phyloP scores from a whole-genome alignment of 164 flowering plant species.

The Annona cherimola region DNA sequence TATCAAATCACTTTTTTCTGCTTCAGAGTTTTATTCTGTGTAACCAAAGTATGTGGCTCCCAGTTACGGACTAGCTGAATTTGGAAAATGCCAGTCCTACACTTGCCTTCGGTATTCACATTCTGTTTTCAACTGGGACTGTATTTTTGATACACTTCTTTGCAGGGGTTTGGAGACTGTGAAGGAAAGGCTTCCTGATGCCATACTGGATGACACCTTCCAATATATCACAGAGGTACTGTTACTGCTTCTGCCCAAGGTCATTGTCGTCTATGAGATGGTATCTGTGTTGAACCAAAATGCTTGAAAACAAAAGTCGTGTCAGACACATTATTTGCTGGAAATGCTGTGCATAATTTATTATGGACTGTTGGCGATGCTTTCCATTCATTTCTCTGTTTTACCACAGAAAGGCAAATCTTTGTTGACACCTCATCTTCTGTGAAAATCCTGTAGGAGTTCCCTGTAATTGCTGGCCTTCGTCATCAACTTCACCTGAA shows the following conservation, averaged over 20 bases:
- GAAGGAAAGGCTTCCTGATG: conserved; percentile 19
- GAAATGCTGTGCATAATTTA: neutral
- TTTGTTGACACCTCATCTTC: neutral
- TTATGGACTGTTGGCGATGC: neutral
- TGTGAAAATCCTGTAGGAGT: conserved; percentile 25
- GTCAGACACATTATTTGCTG: neutral
- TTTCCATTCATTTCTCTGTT: neutral
- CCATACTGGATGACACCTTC: conserved; percentile 25
- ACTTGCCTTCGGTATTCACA: neutral
- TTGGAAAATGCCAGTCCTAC: neutral
- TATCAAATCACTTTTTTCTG: no score
- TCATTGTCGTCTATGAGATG: neutral
- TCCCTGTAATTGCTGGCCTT: conserved; percentile 28
- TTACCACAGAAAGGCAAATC: neutral
- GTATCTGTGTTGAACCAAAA: neutral
- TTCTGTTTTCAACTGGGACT: neutral
- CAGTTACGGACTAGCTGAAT: no score
- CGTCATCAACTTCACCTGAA: conserved; percentile 25
- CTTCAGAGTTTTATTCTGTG: no score
- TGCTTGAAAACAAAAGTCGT: neutral
- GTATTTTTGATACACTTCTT: neutral
- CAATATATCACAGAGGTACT: conserved; percentile 23
- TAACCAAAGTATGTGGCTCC: no score
- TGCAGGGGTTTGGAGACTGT: conserved; percentile 30
- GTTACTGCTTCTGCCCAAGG: neutral